Evolutionary conservation across 768 basidiomycete species (phyloP).

Genomic region (Leccinum barrowsii): DNA sequence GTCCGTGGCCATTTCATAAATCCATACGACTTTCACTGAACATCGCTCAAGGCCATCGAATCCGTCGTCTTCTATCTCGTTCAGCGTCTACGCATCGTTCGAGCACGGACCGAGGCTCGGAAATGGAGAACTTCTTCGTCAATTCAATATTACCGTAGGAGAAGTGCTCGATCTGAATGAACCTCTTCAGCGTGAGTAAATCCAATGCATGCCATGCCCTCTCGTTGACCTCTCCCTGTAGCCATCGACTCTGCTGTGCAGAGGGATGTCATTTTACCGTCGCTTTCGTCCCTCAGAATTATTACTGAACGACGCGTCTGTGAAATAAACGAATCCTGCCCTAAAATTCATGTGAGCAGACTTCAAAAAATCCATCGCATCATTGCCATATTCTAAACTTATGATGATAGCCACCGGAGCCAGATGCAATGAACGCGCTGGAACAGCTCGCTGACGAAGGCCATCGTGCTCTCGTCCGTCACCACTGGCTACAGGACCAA

Average conservation of each 20-base stretch:
- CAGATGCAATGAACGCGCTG: not conserved
- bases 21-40: not conserved
- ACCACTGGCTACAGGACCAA: not conserved
- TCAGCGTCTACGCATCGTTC: not conserved
- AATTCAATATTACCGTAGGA: not conserved
- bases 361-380: no score
- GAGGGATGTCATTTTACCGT: not conserved
- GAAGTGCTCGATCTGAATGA: not conserved
- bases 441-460: not conserved
- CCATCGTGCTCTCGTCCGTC: not conserved
- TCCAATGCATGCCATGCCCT: not conserved
- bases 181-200: not conserved
- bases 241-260: not conserved
- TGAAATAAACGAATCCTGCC: not conserved
- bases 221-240: not conserved
- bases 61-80: not conserved
- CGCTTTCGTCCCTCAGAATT: not conserved
- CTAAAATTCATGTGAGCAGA: not conserved
- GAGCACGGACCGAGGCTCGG: not conserved
- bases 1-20: not conserved
- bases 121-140: not conserved
- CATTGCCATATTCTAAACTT: not conserved
- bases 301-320: not conserved
- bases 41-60: not conserved
- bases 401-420: not conserved